Percentiles rank a stretch among this genome's conserved stretches.
phyloP scores from a whole-genome alignment of 371 early-diverging fungal species.

The Rhizopus arrhizus region DNA sequence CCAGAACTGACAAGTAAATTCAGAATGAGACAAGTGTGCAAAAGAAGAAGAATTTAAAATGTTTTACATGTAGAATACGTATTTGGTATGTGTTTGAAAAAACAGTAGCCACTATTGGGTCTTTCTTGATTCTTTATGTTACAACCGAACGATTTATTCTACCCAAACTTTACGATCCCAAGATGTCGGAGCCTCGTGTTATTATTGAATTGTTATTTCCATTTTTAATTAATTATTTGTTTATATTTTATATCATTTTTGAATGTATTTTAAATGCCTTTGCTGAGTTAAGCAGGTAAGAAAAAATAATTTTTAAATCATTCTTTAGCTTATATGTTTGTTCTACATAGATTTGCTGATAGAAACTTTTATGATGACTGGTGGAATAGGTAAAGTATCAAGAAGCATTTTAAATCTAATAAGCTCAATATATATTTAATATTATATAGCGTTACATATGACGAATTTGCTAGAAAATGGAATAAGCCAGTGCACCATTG shows the following conservation, averaged over 20 bases:
- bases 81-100: constrained; percentile 88
- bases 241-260: constrained; percentile 94
- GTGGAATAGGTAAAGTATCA: constrained; percentile 78
- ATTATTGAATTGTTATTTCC: constrained; percentile 81
- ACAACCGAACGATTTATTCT: constrained; percentile 85
- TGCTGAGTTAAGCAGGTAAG: constrained; percentile 89
- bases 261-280: constrained; percentile 95
- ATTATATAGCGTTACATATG: constrained; percentile 69
- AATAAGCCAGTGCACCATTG: constrained; percentile 97
- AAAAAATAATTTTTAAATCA: background rate
- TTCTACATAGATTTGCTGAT: constrained; percentile 82
- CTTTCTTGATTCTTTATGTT: constrained; percentile 79
- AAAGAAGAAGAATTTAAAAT: background rate
- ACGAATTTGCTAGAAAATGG: constrained; percentile 98
- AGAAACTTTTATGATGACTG: constrained; percentile 97
- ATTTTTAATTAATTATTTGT: constrained; percentile 85
- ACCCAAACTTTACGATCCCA: constrained; percentile 74
- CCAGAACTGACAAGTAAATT: constrained; percentile 76
- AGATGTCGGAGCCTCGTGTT: constrained; percentile 53
- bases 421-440: background rate
- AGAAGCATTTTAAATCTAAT: too few species aligned
- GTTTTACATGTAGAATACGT: constrained; percentile 66
- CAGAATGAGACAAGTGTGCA: background rate
- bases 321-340: background rate
- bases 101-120: constrained; percentile 76